phyloP scores from a whole-genome alignment of 2,329 filamentous ascomycete genomes.

The Didymella pomorum region DNA sequence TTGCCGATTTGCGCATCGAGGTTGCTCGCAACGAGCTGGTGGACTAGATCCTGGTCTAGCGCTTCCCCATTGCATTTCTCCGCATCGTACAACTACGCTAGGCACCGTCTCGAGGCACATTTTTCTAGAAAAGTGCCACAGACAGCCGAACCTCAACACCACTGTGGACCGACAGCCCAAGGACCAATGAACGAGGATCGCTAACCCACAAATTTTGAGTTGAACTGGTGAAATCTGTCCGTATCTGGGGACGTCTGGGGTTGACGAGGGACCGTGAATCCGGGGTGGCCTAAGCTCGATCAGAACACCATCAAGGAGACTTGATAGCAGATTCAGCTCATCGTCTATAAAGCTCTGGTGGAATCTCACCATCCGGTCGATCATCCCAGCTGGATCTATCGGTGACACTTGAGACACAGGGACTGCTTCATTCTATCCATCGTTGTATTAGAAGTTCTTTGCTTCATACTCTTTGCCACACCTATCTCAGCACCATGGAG shows the following conservation, averaged over 20 bases:
- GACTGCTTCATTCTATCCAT: not conserved
- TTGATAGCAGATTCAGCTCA: constrained; percentile 18
- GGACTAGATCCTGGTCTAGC: constrained; percentile 11
- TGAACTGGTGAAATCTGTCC: constrained; percentile 16
- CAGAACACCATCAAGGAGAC: constrained; percentile 22
- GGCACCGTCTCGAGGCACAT: constrained; percentile 29
- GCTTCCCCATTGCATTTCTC: constrained; percentile 12
- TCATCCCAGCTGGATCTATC: constrained; percentile 12
- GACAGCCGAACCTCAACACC: constrained; percentile 1
- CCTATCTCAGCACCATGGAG: constrained; percentile 26
- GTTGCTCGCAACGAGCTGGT: constrained; percentile 19
- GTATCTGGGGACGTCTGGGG: constrained; percentile 32
- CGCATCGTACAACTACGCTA: constrained; percentile 11
- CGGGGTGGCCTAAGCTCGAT: constrained; percentile 32
- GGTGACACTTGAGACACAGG: constrained; percentile 5
- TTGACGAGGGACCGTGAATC: constrained; percentile 33
- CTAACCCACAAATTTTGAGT: constrained; percentile 20
- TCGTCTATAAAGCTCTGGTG: constrained; percentile 38
- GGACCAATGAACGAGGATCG: constrained; percentile 26
- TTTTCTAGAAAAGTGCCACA: constrained; percentile 2
- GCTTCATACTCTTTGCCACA: not conserved
- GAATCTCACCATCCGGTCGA: constrained; percentile 10
- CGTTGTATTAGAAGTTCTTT: not conserved
- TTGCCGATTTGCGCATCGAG: constrained; percentile 11
- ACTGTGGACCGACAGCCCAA: not conserved